Percentiles rank a stretch among this genome's conserved stretches.
Conservation (phyloP, 2,329 filamentous ascomycete genomes). For the Talaromyces sp. region DNA sequence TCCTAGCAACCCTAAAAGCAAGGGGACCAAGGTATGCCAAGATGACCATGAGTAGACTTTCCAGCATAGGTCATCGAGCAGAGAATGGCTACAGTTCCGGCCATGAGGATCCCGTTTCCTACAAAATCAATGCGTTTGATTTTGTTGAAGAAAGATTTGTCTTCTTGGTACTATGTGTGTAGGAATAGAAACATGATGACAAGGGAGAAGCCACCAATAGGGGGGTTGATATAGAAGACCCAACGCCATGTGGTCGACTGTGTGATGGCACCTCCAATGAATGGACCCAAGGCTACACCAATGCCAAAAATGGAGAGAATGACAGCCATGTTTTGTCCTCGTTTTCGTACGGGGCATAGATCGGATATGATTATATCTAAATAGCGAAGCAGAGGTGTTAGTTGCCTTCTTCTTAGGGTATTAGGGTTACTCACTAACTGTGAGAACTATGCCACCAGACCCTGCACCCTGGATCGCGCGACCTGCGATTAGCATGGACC, state of each 20-base stretch:
- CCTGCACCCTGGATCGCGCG: slow-evolving; percentile 1
- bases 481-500: background rate
- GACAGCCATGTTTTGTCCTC: slow-evolving; percentile 22
- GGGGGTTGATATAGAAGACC: slow-evolving; percentile 27
- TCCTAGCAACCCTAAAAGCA: slow-evolving; percentile 21
- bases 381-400: background rate
- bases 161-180: slow-evolving; percentile 11
- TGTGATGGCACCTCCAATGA: slow-evolving; percentile 30
- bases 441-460: background rate
- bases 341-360: slow-evolving; percentile 37
- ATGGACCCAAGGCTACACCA: slow-evolving; percentile 43
- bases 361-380: slow-evolving; percentile 43
- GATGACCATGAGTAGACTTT: slow-evolving; percentile 23
- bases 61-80: slow-evolving; percentile 27
- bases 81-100: slow-evolving; percentile 22
- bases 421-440: background rate
- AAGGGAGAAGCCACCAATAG: slow-evolving; percentile 19
- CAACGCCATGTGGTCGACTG: slow-evolving; percentile 24
- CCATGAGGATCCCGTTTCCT: slow-evolving; percentile 23
- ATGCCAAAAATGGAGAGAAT: slow-evolving; percentile 23
- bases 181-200: slow-evolving; percentile 21
- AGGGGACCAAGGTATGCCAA: slow-evolving; percentile 22
- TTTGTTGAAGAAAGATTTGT: slow-evolving; percentile 3
- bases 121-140: slow-evolving; percentile 22
- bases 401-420: background rate